Evolutionary conservation across 208 protist species (phyloP).

Genomic region (Entamoeba invadens): DNA sequence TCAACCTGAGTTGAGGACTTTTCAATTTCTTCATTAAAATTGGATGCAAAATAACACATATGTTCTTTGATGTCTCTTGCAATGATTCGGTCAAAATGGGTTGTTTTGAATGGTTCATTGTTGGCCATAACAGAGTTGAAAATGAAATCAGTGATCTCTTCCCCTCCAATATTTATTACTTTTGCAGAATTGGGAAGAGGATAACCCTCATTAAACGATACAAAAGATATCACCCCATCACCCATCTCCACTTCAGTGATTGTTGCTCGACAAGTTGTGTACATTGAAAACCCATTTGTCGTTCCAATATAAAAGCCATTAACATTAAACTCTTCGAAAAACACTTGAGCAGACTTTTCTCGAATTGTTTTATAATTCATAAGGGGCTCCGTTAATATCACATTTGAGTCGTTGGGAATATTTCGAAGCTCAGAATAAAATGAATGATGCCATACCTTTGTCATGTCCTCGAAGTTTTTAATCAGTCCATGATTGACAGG

Average conservation of each 20-base stretch:
- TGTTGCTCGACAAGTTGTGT: background rate
- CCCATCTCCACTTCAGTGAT: background rate
- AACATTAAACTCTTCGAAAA: slow-evolving; percentile 29
- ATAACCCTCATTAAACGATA: background rate
- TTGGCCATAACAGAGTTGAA: slow-evolving; percentile 41
- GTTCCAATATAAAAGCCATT: slow-evolving; percentile 19
- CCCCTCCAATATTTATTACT: slow-evolving; percentile 51
- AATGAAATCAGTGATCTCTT: slow-evolving; percentile 55
- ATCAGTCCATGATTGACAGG: slow-evolving; percentile 30
- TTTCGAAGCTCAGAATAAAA: slow-evolving; percentile 75
- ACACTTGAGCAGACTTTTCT: slow-evolving; percentile 41
- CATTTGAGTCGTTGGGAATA: slow-evolving; percentile 79
- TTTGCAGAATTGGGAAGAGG: slow-evolving; percentile 45
- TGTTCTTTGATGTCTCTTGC: slow-evolving; percentile 58
- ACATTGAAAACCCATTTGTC: slow-evolving; percentile 46
- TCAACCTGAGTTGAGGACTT: slow-evolving; percentile 24
- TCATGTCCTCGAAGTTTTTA: slow-evolving; percentile 26
- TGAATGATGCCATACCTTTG: slow-evolving; percentile 76
- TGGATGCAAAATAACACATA: slow-evolving; percentile 51
- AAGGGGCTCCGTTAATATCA: slow-evolving; percentile 69
- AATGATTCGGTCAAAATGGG: slow-evolving; percentile 52
- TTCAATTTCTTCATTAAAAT: slow-evolving; percentile 74
- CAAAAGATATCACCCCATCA: background rate
- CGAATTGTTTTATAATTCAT: slow-evolving; percentile 56
- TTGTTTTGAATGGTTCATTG: slow-evolving; percentile 39